These are phyloP conservation scores for Chlorella variabilis DNA, from an alignment of 163 green algal genomes.

Conservation along the genomic window DNA sequence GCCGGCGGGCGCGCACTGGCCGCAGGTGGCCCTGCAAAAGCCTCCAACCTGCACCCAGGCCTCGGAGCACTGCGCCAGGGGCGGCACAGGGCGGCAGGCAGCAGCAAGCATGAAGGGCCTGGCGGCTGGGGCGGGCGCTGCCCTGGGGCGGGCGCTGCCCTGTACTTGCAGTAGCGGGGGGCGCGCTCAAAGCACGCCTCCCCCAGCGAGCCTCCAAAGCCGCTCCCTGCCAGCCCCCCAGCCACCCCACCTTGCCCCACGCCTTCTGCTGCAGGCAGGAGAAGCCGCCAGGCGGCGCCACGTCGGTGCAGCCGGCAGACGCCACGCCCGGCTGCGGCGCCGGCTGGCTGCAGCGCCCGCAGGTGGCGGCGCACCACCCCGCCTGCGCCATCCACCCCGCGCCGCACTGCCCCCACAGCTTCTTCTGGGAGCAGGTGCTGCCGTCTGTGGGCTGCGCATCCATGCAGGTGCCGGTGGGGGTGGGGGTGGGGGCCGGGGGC, in stretches of 20 bases:
- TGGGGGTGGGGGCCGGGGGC: conserved; percentile 12
- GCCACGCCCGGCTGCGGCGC: neutral
- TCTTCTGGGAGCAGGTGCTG: conserved; percentile 71
- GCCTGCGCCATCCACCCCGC: conserved; percentile 38
- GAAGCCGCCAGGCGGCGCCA: conserved; percentile 6
- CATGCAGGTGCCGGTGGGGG: conserved; percentile 15
- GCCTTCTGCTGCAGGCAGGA: conserved; percentile 28
- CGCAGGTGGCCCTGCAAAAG: conserved; percentile 3
- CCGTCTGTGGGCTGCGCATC: conserved; percentile 74
- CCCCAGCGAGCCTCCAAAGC: too few relatives aligned
- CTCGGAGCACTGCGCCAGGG: neutral
- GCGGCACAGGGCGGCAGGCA: too few relatives aligned
- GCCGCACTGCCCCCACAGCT: conserved; percentile 68
- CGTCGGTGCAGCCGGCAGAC: conserved; percentile 33
- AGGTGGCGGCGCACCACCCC: conserved; percentile 51
- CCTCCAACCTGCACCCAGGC: neutral
- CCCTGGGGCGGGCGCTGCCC: too few relatives aligned
- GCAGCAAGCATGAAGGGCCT: too few relatives aligned
- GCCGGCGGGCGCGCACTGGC: neutral
- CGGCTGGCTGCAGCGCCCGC: conserved; percentile 45
- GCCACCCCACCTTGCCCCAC: conserved; percentile 39
- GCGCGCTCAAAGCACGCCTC: too few relatives aligned
- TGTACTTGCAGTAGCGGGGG: too few relatives aligned
- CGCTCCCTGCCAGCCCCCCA: too few relatives aligned
- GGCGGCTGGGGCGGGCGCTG: too few relatives aligned